Evolutionary conservation across 2,329 filamentous ascomycete species (phyloP).

Genomic region (Blastomyces parvus): DNA sequence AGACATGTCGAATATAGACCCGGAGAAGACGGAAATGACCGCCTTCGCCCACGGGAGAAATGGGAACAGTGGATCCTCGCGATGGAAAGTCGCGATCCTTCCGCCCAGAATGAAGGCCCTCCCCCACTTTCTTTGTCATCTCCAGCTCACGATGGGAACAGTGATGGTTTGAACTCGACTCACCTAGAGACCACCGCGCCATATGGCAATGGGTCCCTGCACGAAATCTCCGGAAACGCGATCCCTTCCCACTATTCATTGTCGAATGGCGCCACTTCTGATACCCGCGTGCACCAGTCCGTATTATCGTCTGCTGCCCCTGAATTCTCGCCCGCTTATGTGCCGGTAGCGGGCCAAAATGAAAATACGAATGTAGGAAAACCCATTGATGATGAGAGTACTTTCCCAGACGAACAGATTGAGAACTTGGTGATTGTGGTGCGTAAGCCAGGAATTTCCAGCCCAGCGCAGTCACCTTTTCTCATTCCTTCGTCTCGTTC

Average conservation of each 20-base stretch:
- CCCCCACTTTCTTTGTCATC: slow-evolving; percentile 32
- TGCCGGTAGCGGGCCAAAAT: slow-evolving; percentile 21
- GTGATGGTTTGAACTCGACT: slow-evolving; percentile 29
- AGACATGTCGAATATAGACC: slow-evolving; percentile 62
- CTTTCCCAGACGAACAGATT: slow-evolving; percentile 46
- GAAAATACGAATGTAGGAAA: slow-evolving; percentile 32
- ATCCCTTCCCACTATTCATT: slow-evolving; percentile 19
- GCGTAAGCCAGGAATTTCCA: slow-evolving; percentile 32
- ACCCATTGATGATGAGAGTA: slow-evolving; percentile 27
- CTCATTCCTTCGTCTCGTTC: slow-evolving; percentile 39
- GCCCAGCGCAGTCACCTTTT: slow-evolving; percentile 27
- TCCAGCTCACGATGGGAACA: slow-evolving; percentile 23
- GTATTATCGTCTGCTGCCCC: slow-evolving; percentile 55
- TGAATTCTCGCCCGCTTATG: slow-evolving; percentile 47
- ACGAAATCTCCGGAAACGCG: slow-evolving; percentile 11
- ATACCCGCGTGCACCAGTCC: slow-evolving; percentile 35
- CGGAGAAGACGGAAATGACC: slow-evolving; percentile 67
- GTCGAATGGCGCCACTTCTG: slow-evolving; percentile 33
- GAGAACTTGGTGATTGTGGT: slow-evolving; percentile 46
- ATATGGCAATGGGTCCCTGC: slow-evolving; percentile 24
- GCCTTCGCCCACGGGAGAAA: slow-evolving; percentile 61
- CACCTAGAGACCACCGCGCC: slow-evolving; percentile 22
- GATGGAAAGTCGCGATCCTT: slow-evolving; percentile 59
- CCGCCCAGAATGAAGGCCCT: slow-evolving; percentile 66
- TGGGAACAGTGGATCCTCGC: slow-evolving; percentile 75